Base-by-base conservation (phyloP, 306 rosid genomes). In the Betula pendula region DNA sequence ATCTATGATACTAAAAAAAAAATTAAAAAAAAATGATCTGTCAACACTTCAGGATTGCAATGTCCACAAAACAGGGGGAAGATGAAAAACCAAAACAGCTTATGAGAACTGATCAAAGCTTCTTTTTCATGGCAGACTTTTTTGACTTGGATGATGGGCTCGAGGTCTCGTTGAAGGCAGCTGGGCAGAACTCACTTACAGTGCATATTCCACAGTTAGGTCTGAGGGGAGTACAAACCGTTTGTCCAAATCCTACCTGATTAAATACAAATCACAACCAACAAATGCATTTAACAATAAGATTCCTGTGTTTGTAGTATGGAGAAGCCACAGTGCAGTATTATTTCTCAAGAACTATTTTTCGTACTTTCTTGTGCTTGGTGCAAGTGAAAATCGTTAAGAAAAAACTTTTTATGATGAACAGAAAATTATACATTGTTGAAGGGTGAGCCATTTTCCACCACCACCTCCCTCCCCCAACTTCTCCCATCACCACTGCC, bases 201-300 rank as follows among this genome's bases (percentile, higher is more conserved):
- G 75, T 58, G 68, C 98, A 94, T 53, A 75, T 82, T 68, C 86
- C 90, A 44, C 98, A 94, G 29, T 67, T 84, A 73, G 98, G 97
- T 77, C 97, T 60, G 60, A 88, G 87, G 10, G 98, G 92, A 38
- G 93, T 90, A 77, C 98, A 94, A 35, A 92, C 75, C 5, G 92
- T 84, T 77, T 92, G 87, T 81, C 97, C 98, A 86, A 94, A 94
- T 2, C 94, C 92, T 25, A 94, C 98, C 98, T 90, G 85, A 79
- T 79, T 17, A 66, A 29, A 72, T 71, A 65, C 53, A 78, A 75
- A 55, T 70, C 71, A 47, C 10, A 40, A 22, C 48, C 43, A 56
- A 8, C 31, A 38, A 7, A 78, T 56, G 20, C 6, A 19, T 67
- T 12, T 8, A 25, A 8, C 20, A 66, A 22, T 13, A 42, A 44